Percentiles rank a stretch among this genome's conserved stretches.
phyloP scores from a whole-genome alignment of 352 stramenopile genomes.

The Pythium sukuiense region DNA sequence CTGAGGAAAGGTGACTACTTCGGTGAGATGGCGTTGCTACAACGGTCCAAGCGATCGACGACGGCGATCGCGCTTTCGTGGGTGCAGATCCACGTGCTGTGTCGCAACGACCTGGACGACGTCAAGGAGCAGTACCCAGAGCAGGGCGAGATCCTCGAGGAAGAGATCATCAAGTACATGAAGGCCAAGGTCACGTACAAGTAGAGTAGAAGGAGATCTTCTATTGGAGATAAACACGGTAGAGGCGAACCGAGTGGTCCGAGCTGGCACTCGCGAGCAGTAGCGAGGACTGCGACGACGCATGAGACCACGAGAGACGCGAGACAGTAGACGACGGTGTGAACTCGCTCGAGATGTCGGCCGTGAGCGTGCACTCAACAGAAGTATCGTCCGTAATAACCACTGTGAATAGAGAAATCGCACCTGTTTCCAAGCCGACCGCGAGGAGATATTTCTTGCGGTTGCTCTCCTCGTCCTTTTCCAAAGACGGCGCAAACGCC shows the following conservation, averaged over 20 bases:
- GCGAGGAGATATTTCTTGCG: conserved; percentile 39
- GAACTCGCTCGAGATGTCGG: conserved; percentile 26
- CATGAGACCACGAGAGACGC: conserved; percentile 49
- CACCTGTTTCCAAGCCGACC: conserved; percentile 60
- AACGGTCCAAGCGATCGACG: conserved; percentile 63
- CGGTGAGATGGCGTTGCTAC: conserved; percentile 74
- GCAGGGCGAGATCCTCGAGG: conserved; percentile 60
- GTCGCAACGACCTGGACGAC: conserved; percentile 62
- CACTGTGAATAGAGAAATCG: conserved; percentile 43
- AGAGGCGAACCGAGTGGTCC: conserved; percentile 60
- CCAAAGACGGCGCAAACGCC: conserved; percentile 41
- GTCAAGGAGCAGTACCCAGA: conserved; percentile 71
- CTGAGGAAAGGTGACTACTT: conserved; percentile 78
- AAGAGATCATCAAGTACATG: conserved; percentile 81
- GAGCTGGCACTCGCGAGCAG: conserved; percentile 45
- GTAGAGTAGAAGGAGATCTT: conserved; percentile 35
- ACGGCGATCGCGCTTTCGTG: conserved; percentile 70
- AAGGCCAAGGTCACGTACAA: conserved; percentile 60
- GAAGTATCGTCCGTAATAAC: not conserved
- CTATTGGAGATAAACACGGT: conserved; percentile 24
- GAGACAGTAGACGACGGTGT: conserved; percentile 43
- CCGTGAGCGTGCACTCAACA: conserved; percentile 15
- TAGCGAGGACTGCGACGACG: not conserved
- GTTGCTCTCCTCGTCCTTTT: not conserved
- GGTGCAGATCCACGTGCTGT: conserved; percentile 78